phyloP scores from a whole-genome alignment of 306 rosid genomes.

The Quillaja saponaria region DNA sequence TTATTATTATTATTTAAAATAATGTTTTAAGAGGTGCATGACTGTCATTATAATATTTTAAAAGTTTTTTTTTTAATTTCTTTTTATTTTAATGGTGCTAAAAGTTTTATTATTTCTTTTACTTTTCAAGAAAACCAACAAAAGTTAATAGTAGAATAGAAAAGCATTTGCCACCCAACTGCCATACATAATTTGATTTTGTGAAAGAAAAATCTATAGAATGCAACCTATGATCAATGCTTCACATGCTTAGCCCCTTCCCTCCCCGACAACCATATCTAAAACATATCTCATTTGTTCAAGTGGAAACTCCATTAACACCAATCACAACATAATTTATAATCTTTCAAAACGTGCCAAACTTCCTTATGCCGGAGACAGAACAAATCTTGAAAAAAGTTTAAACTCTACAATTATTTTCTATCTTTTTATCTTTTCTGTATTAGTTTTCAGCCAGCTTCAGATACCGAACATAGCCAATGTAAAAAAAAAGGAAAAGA shows the following conservation, averaged over 20 bases:
- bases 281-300: slow-evolving; percentile 30
- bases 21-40: too few relatives aligned
- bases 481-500: too few relatives aligned
- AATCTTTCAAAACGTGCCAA: background rate
- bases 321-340: slow-evolving; percentile 11
- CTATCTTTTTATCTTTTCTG: background rate
- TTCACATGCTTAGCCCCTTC: slow-evolving; percentile 45
- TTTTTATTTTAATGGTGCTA: too few relatives aligned
- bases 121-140: too few relatives aligned
- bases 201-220: background rate
- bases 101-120: too few relatives aligned
- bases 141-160: too few relatives aligned
- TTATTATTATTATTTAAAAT: too few relatives aligned
- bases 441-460: slow-evolving; percentile 13
- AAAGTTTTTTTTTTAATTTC: too few relatives aligned
- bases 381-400: background rate
- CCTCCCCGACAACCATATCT: slow-evolving; percentile 51
- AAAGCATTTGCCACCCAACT: background rate
- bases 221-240: slow-evolving; percentile 34
- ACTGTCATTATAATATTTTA: too few relatives aligned
- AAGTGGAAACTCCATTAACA: slow-evolving; percentile 16
- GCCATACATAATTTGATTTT: background rate
- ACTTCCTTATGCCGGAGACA: background rate
- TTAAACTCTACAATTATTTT: slow-evolving; percentile 6
- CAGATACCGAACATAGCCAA: too few relatives aligned